Evolutionary conservation across 805 yeast species (phyloP), one percentile per base, ranked within the genome.

Genomic region (Metschnikowia reukaufii): DNA sequence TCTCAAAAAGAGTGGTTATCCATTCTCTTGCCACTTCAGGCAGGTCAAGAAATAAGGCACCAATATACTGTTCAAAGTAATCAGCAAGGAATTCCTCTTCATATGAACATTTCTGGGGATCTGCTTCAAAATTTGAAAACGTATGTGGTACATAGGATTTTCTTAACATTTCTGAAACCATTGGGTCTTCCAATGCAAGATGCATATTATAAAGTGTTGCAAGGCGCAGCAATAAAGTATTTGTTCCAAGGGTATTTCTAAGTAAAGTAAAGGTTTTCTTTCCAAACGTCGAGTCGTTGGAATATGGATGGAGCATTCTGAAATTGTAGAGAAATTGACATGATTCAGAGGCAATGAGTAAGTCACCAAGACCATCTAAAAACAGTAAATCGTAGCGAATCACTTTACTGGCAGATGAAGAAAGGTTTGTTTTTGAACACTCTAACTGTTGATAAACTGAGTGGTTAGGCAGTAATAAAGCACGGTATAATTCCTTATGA

Each of bases 71-170:
- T 49, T 71, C 76, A 47, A 71, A 71, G 52, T 65, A 71, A 48
- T 71, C 76, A 1, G 69, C 76, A 29, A 70, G 57, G 49, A 70
- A 68, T 47, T 71, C 76, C 44, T 70, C 73, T 52, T 71, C 74
- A 48, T 68, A 70, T 8, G 29, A 4, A 7, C 12, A 25, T n/a
- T 30, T 18, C 13, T 12, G 41, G 16, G 46, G 41, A 4, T 27
- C 34, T 17, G 18, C 10, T 1, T 20, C 10, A 36, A 30, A 4
- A n/a, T n/a, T n/a, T n/a, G 42, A 23, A 16, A 17, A 31, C 34
- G 61, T 49, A 43, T 54, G 50, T 7, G 71, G 65, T 7, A 69
- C 61, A 45, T 66, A 70, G 7, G 63, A 62, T 6, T 54, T 45
- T n/a, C 52, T 44, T 5, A 67, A 57, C 21, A 55, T 32, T 9